A percentile compares a stretch with the other conserved stretches of the same genome.
Evolutionary conservation across 306 rosid genomes (phyloP).

Genomic region (Cajanus cajan): DNA sequence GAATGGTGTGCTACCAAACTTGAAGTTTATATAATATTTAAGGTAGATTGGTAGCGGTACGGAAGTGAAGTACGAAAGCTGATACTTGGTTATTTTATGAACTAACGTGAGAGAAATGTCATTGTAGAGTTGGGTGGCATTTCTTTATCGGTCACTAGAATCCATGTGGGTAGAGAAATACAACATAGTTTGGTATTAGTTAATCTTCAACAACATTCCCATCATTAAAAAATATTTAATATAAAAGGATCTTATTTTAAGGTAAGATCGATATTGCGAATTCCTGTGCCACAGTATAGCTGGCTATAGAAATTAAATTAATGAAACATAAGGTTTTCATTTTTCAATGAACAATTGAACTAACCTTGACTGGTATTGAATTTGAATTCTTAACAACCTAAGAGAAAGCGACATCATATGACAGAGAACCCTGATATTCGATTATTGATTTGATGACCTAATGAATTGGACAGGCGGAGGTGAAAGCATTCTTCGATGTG

Average conservation of each 20-base stretch:
- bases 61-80: background rate
- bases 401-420: background rate
- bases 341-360: background rate
- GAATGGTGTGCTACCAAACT: conserved; percentile 3
- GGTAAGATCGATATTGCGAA: background rate
- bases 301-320: background rate
- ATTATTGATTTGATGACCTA: background rate
- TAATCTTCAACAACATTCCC: background rate
- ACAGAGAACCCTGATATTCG: background rate
- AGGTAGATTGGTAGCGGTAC: background rate
- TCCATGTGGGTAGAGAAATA: background rate
- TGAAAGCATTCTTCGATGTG: conserved; percentile 82
- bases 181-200: background rate
- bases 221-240: too few relatives aligned
- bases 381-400: background rate
- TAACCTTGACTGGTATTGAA: background rate
- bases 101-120: background rate
- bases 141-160: background rate
- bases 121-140: background rate
- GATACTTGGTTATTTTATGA: background rate
- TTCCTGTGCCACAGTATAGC: background rate
- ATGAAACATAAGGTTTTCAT: background rate
- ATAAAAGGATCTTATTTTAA: too few relatives aligned
- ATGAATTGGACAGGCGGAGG: conserved; percentile 55
- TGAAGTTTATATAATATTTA: background rate